Evolutionary conservation across 805 yeast species (phyloP), one percentile per base, ranked within the genome.

Genomic region (Monosporozyma unispora): DNA sequence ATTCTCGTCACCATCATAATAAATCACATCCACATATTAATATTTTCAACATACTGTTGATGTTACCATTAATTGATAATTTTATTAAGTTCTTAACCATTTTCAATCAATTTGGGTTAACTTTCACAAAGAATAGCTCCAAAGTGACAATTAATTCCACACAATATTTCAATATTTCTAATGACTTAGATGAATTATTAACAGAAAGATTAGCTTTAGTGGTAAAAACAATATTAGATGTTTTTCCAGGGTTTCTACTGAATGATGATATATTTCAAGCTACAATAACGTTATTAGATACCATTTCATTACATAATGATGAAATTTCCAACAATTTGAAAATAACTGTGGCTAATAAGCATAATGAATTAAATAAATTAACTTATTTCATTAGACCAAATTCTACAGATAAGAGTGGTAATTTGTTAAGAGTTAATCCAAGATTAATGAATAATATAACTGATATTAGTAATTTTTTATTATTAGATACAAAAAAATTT

Each of bases 201-300:
- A 72, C 78, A 1, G 73, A 72, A 45, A 71, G 93, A 51, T 60
- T 82, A 12, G 68, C 77, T 7, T 55, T 73, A 28, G 76, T 84
- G 3, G 74, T 84, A 3, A 71, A 74, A 35, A 80, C 81, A 7
- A 72, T 85, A 10, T 72, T 76, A 31, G 78, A 74, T 22, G 73
- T 77, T 45, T 84, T 83, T 54, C 75, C 80, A 11, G 91, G 96
- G 3, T 80, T 82, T 72, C 63, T 87, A 16, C 66, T 89, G 42
- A 86, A 84, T 49, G 75, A 78, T 3, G 75, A 76, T 27, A 73
- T 83, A 33, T 79, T 81, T 43, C 80, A 80, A 19, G 70, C 73
- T n/a, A 66, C 84, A 3, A 73, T 79, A 60, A 75, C 74, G 46
- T 62, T 86, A 23, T 64, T 86, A 19, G 74, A 69, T 41, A 61